A percentile compares a stretch with the other conserved stretches of the same genome.
These are phyloP conservation scores for Populus tomentosa DNA, from an alignment of 441 rosid genomes.

Conservation along the genomic window DNA sequence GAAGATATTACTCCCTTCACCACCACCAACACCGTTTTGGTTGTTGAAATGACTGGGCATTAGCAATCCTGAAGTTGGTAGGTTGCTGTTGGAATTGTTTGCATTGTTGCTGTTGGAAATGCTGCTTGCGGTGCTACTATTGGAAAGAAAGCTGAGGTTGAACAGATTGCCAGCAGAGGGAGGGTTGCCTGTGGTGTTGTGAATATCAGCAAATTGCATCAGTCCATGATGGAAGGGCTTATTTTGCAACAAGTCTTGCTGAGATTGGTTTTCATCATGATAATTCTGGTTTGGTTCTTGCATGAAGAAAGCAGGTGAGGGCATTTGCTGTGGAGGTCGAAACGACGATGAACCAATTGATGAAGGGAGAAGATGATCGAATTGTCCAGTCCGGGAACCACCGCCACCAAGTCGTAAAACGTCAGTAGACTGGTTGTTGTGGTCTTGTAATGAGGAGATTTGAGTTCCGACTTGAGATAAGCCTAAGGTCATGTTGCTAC, in stretches of 20 bases:
- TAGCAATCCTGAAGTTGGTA: constrained; percentile 36
- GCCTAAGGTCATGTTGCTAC: constrained; percentile 33
- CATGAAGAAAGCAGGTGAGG: constrained; percentile 33
- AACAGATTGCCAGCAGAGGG: constrained; percentile 30
- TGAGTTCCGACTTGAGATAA: constrained; percentile 41
- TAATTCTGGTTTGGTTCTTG: constrained; percentile 39
- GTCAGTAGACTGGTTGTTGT: constrained; percentile 27
- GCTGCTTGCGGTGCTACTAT: constrained; percentile 15
- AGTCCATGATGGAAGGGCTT: constrained; percentile 41
- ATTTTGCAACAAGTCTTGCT: constrained; percentile 26
- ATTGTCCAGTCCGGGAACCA: constrained; percentile 30
- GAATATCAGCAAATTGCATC: constrained; percentile 56
- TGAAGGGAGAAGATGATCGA: constrained; percentile 41
- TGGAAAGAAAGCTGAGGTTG: constrained; percentile 46
- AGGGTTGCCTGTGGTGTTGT: constrained; percentile 20
- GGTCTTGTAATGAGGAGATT: constrained; percentile 34
- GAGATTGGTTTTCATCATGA: constrained; percentile 43
- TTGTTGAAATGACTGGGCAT: constrained; percentile 37
- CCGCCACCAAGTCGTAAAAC: constrained; percentile 39
- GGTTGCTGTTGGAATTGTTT: constrained; percentile 24
- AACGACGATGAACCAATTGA: constrained; percentile 27
- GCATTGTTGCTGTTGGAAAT: constrained; percentile 12
- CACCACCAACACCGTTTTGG: constrained; percentile 22
- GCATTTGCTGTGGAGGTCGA: constrained; percentile 28
- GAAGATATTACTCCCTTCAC: constrained; percentile 25